Conservation (phyloP, 78 protist species). For the Mantamonas sphyraenae region DNA sequence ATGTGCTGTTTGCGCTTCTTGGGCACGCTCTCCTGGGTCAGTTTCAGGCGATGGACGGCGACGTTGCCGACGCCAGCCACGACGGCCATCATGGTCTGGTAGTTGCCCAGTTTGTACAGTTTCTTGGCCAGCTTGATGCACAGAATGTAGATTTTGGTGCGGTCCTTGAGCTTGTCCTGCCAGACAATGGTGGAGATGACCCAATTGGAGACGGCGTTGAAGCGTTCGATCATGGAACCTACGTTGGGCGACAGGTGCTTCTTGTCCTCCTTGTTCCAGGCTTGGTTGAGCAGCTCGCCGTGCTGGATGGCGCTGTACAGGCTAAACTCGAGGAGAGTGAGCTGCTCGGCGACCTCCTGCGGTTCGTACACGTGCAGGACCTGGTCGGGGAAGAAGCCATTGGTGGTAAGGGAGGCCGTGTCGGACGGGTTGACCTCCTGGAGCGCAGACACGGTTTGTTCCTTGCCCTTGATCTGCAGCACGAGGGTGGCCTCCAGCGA, state of each 20-base stretch:
- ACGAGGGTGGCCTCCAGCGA: neutral
- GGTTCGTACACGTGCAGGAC: constrained; percentile 3
- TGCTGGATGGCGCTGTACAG: constrained; percentile 19
- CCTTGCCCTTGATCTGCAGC: neutral
- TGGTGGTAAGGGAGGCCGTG: neutral
- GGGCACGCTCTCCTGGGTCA: neutral
- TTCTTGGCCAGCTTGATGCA: neutral
- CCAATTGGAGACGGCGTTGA: constrained; percentile 53
- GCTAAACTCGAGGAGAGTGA: constrained; percentile 22
- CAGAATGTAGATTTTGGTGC: neutral
- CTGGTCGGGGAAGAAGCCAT: neutral
- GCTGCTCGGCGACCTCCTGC: constrained; percentile 24
- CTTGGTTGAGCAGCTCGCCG: constrained; percentile 12
- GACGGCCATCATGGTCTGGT: constrained; percentile 15
- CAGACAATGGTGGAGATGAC: constrained; percentile 42
- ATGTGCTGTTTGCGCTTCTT: neutral
- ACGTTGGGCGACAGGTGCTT: constrained; percentile 22
- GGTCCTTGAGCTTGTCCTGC: constrained; percentile 1
- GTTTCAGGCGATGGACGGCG: constrained; percentile 7
- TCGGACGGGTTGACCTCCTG: neutral
- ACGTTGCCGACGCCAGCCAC: constrained; percentile 4
- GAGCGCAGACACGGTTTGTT: neutral
- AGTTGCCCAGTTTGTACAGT: neutral
- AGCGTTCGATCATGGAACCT: neutral
- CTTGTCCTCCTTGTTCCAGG: constrained; percentile 20